A percentile compares a stretch with the other conserved stretches of the same genome.
These are phyloP conservation scores for Testicularia cyperi DNA, from an alignment of 1,284 basidiomycete genomes.

Conservation along the genomic window DNA sequence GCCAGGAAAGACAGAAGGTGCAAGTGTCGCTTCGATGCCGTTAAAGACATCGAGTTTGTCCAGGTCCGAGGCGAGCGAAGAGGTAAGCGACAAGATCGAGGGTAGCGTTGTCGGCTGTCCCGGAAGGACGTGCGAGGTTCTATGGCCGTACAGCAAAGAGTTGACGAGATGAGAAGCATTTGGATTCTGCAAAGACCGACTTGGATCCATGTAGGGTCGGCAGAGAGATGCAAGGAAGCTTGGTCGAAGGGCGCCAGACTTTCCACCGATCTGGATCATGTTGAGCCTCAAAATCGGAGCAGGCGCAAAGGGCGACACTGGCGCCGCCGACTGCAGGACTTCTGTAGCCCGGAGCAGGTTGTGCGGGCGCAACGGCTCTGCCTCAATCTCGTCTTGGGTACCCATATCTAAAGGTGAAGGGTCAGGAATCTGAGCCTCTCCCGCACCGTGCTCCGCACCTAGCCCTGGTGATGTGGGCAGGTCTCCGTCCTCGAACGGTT, in stretches of 20 bases:
- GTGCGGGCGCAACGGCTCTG: conserved; percentile 16
- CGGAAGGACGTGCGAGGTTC: conserved; percentile 44
- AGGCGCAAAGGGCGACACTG: conserved; percentile 15
- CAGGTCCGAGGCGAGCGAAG: conserved; percentile 69
- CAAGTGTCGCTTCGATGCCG: conserved; percentile 72
- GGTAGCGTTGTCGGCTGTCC: conserved; percentile 46
- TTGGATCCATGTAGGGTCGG: conserved; percentile 66
- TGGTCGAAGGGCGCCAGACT: conserved; percentile 69
- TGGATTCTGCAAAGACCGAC: conserved; percentile 24
- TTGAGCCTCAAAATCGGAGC: conserved; percentile 63
- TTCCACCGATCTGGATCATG: conserved; percentile 77
- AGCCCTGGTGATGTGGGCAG: too few species aligned
- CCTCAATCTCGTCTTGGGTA: neutral
- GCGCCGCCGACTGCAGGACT: conserved; percentile 12
- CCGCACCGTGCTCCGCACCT: too few species aligned
- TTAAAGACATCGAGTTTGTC: conserved; percentile 77
- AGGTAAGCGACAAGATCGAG: conserved; percentile 68
- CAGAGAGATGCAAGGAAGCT: conserved; percentile 79
- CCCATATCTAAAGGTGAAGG: neutral
- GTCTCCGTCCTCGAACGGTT: conserved; percentile 14
- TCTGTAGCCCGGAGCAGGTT: conserved; percentile 44
- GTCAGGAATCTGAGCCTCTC: too few species aligned
- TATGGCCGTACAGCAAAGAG: conserved; percentile 54
- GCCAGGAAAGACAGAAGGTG: conserved; percentile 67
- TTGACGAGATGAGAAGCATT: conserved; percentile 23